Evolutionary conservation across 148 eudicot genomes (phyloP), one percentile per base, ranked within the genome.

Genomic region (Amaranthus palmeri): DNA sequence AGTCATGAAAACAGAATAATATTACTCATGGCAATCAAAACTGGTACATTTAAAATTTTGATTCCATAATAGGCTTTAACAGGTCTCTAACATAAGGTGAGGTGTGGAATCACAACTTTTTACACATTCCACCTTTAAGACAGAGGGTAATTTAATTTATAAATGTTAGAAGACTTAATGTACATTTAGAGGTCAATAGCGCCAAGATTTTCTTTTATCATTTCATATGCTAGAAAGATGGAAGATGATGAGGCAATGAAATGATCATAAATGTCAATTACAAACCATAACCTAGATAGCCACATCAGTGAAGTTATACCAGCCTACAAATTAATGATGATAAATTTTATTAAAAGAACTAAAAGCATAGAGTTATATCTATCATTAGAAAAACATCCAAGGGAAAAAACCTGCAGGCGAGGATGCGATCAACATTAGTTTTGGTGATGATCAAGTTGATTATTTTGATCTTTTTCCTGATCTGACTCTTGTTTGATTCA

Each of bases 401-500:
- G 74, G 48, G 54, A 70, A 58, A 45, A 66, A 64, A 95, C 99
- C 97, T 92, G 96, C 96, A 89, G 70, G 93, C 89, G 78, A 95
- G 83, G 81, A 95, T 82, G 73, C 99, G 88, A 79, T 95, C 99
- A 75, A 95, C 92, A 48, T 92, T 95, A 67, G 96, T 95, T 75
- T 95, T 97, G 43, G 97, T 25, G 36, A 25, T 25, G 36, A 25
- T 25, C 36, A 25, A 25, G 36, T 25, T 25, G 36, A 25, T 25
- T 25, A 25, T 25, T 25, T 25, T 25, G 36, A 25, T 25, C 36
- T 25, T 25, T 2, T 25, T 25, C 36, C 36, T 25, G 36, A 25
- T 25, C 36, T 2, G 36, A 25, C 36, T 25, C 36, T 25, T 25
- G 36, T 25, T 25, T 25, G 36, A 25, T 25, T 25, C 36, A 2